Evolutionary conservation across 139 green algal genomes (phyloP), one percentile per base, ranked within the genome.

Genomic region (Desmodesmus armatus): DNA sequence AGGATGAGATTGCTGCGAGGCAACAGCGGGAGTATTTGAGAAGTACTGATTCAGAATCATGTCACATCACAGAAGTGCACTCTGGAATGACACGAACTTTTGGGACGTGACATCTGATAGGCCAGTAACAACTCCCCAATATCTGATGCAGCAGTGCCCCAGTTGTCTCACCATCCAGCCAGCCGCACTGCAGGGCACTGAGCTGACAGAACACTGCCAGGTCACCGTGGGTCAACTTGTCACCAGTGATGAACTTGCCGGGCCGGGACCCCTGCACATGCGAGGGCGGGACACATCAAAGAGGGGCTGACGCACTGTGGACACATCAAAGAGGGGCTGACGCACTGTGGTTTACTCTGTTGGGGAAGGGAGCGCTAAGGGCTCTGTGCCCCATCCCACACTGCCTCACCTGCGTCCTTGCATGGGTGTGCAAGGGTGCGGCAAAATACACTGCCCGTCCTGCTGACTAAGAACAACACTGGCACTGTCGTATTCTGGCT

Each of bases 141-240:
- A 71, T 39, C 62, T 40, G 65, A 29, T 43, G 33, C 13, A 17
- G 33, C 65, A 72, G 27, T 62, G 11, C n/a, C 35, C 17, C 11
- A 25, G 43, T 58, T 25, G 43, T 25, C 86, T 23, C 51, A 90
- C 86, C 86, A n/a, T 90, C 86, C 3, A 79, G 67, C 31, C 37
- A 31, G 63, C 81, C 76, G 69, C 43, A 65, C 66, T 73, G 31
- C 23, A 90, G 31, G 4, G 43, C 55, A 25, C 51, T 79, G 5
- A 85, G 25, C 25, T 35, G 29, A 17, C 27, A 40, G 76, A 87
- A 90, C 27, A 90, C 33, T 27, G 55, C 65, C 23, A 90, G 29
- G 66, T 90, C 86, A 39, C 31, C 86, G 21, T 73, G 81, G 35
- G 35, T 75, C 29, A 89, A 33, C 49, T 72, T 29, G 27, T 78